These are phyloP conservation scores for Taphrina deformans DNA, from an alignment of 1,139 yeast species.

Conservation along the genomic window DNA sequence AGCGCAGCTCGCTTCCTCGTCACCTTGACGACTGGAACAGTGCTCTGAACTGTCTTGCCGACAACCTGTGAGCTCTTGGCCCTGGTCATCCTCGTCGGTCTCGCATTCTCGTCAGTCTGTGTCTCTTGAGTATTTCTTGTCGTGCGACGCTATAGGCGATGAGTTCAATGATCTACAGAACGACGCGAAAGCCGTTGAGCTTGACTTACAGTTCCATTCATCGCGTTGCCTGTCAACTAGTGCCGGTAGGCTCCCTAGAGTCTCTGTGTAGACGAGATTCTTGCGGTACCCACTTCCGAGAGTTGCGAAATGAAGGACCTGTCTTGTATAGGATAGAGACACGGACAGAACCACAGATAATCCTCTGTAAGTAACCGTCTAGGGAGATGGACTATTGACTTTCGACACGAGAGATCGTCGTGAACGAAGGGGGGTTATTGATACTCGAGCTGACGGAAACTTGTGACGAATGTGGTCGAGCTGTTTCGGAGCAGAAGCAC, in stretches of 20 bases:
- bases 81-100: conserved; percentile 31
- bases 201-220: conserved; percentile 23
- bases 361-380: no score
- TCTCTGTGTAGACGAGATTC: no score
- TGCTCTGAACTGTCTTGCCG: neutral
- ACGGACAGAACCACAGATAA: neutral
- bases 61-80: conserved; percentile 24
- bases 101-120: conserved; percentile 27
- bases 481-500: neutral
- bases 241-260: neutral
- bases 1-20: conserved; percentile 44
- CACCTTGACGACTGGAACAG: conserved; percentile 10
- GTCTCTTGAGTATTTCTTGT: conserved; percentile 25
- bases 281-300: no score
- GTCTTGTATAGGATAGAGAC: no score
- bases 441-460: neutral
- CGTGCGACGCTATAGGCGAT: conserved; percentile 22
- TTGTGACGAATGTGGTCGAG: neutral
- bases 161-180: neutral
- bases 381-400: neutral
- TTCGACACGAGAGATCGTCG: no score
- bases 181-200: neutral
- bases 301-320: no score
- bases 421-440: neutral
- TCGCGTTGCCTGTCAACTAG: neutral